Percentiles rank a stretch among this genome's conserved stretches.
Evolutionary conservation across 805 yeast species (phyloP).

Genomic region (Wickerhamiella australiensis): DNA sequence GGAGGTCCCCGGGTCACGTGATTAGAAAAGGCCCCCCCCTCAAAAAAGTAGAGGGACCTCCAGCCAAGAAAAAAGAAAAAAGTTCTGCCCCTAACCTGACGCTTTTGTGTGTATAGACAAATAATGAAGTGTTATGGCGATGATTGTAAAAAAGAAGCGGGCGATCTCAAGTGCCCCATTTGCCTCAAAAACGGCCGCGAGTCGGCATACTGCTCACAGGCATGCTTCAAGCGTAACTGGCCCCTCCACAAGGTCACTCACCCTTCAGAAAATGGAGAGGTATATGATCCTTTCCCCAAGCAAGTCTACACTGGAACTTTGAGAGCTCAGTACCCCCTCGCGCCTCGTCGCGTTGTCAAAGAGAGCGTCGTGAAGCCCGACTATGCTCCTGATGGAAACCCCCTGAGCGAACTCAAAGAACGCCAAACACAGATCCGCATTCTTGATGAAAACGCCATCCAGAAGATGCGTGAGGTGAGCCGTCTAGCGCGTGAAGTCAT

Average conservation of each 20-base stretch:
- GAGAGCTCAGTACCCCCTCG: constrained; percentile 70
- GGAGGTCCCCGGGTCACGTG: not conserved
- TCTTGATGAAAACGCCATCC: constrained; percentile 55
- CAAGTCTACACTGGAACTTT: constrained; percentile 62
- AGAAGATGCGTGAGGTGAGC: constrained; percentile 63
- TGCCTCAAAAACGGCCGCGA: constrained; percentile 63
- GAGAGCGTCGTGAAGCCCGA: constrained; percentile 65
- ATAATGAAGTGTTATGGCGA: constrained; percentile 55
- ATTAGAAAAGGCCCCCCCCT: no score
- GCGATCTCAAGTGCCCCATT: constrained; percentile 77
- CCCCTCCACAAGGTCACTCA: constrained; percentile 60
- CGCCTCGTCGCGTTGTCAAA: constrained; percentile 61
- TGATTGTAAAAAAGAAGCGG: constrained; percentile 76
- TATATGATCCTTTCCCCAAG: constrained; percentile 79
- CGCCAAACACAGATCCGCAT: constrained; percentile 45
- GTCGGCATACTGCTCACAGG: constrained; percentile 66
- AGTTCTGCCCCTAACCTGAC: no score
- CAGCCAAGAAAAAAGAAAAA: no score
- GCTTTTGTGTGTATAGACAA: no score
- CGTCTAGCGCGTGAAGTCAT: constrained; percentile 74
- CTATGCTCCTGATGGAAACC: constrained; percentile 69
- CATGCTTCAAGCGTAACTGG: constrained; percentile 59
- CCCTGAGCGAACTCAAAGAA: constrained; percentile 61
- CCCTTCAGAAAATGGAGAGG: constrained; percentile 34
- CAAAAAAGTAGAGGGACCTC: no score